Conservation (phyloP, 2,329 filamentous ascomycete species). For the Microdochium trichocladiopsis region DNA sequence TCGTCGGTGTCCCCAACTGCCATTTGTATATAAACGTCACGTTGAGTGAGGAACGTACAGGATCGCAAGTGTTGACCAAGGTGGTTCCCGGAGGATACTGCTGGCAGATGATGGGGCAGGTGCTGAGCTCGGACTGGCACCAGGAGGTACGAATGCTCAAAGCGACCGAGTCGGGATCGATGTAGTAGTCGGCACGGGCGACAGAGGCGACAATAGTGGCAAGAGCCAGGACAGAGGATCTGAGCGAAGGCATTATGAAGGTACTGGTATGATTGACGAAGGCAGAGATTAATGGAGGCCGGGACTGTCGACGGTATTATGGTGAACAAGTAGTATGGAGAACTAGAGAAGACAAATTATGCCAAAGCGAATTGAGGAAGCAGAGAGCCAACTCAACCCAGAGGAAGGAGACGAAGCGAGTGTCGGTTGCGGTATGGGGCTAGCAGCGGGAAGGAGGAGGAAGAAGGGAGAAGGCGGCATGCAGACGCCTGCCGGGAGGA, state of each 20-base stretch:
- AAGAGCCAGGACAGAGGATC: constrained; percentile 43
- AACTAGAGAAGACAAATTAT: not conserved
- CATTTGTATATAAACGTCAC: no score
- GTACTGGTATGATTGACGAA: not conserved
- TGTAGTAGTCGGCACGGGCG: constrained; percentile 49
- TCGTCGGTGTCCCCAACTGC: no score
- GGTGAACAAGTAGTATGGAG: not conserved
- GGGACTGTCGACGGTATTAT: not conserved
- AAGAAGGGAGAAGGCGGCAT: constrained; percentile 9
- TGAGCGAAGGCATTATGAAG: constrained; percentile 46
- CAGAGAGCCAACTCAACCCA: not conserved
- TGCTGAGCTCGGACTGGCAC: constrained; percentile 56
- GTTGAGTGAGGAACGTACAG: no score
- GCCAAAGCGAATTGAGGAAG: not conserved
- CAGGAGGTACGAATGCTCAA: constrained; percentile 45
- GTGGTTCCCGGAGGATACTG: constrained; percentile 47
- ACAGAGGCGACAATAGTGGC: constrained; percentile 44
- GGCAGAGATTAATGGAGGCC: not conserved
- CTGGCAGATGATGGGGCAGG: constrained; percentile 67
- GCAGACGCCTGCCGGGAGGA: not conserved
- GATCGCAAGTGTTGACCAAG: constrained; percentile 58
- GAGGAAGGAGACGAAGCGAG: not conserved
- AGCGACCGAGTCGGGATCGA: constrained; percentile 56
- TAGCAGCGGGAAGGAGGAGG: not conserved
- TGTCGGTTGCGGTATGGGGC: not conserved